Evolutionary conservation across 1,284 basidiomycete genomes (phyloP), one percentile per base, ranked within the genome.

Genomic region (Papiliotrema terrestris): DNA sequence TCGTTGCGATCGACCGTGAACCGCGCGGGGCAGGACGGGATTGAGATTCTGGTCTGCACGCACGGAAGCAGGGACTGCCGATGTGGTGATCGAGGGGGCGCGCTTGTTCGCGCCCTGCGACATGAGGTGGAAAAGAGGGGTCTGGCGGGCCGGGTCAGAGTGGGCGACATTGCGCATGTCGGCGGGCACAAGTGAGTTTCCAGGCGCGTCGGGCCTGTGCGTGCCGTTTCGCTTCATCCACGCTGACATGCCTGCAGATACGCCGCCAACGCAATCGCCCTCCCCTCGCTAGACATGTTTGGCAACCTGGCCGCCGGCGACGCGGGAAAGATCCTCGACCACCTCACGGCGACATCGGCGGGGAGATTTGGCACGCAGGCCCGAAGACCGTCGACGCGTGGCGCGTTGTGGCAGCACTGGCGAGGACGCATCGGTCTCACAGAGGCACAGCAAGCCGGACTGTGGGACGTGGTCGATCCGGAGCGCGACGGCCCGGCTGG

Each of bases 211-310:
- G 5, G 39, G 39, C 15, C 5, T 41, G 39, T n/a, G 17, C 17
- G 17, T 5, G 39, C 5, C 39, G n/a, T 11, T 17, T 1, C 6
- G 14, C 13, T 8, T 23, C 20, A 25, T 38, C 39, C n/a, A 14
- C 2, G 45, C 22, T 43, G 26, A 46, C n/a, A 41, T 41, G 39
- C 26, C 17, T 14, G 8, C 29, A 90, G 88, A 67, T 86, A 84
- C 68, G 89, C 90, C 1, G 88, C 87, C 1, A 92, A 91, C 71
- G 68, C 88, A 2, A 74, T 91, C 25, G 76, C 88, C 3, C 86
- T 86, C 60, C 89, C 89, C 6, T 81, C 82, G 36, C 86, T 89
- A 17, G 88, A 91, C 72, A 89, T 89, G 87, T 85, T 75, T n/a
- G 81, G 86, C 15, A 78, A 81, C 38, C 70, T 91, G 14, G 78